Evolutionary conservation across 148 eudicot species (phyloP).

Genomic region (Chenopodium suecicum): DNA sequence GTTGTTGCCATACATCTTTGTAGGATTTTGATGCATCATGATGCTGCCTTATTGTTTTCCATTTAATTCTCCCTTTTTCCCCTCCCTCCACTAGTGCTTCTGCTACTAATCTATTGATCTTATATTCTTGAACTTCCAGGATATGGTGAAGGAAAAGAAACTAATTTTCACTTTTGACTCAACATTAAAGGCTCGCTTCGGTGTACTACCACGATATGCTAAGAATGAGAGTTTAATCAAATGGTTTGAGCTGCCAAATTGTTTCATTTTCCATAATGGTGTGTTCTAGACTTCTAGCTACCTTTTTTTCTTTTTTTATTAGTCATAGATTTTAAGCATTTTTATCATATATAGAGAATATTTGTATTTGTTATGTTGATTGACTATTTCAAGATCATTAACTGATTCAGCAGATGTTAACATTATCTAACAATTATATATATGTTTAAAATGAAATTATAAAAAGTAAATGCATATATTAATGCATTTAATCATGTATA

Average conservation of each 20-base stretch:
- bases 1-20: not conserved
- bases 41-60: not conserved
- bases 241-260: slow-evolving; percentile 98
- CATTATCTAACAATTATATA: not conserved
- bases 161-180: slow-evolving; percentile 66
- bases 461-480: not conserved
- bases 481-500: not conserved
- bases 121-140: slow-evolving; percentile 44
- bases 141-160: slow-evolving; percentile 88
- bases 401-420: not conserved
- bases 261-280: slow-evolving; percentile 98
- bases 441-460: not conserved
- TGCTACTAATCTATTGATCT: not conserved
- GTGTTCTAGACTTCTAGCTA: slow-evolving; percentile 20
- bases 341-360: not conserved
- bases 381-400: slow-evolving; percentile 1
- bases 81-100: not conserved
- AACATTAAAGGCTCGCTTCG: slow-evolving; percentile 81
- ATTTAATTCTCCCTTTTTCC: not conserved
- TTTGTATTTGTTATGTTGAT: not conserved
- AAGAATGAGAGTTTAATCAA: slow-evolving; percentile 79
- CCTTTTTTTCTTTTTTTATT: not conserved
- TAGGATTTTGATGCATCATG: not conserved
- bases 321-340: not conserved
- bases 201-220: slow-evolving; percentile 88